Evolutionary conservation across 2,329 filamentous ascomycete genomes (phyloP).

Genomic region (Camillea tinctor): DNA sequence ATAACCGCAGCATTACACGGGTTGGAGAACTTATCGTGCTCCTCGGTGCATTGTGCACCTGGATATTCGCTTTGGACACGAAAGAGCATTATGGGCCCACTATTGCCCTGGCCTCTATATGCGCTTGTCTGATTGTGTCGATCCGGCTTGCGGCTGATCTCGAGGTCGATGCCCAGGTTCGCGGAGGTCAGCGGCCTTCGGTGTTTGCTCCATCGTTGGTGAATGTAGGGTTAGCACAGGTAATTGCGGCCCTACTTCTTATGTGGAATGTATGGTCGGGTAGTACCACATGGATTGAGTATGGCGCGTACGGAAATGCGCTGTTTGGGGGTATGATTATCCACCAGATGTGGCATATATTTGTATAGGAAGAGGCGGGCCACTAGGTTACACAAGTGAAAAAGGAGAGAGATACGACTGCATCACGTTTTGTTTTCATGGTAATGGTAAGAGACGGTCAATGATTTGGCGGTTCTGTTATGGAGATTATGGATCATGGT

Average conservation of each 20-base stretch:
- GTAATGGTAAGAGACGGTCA: neutral
- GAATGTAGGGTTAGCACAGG: conserved; percentile 28
- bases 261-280: conserved; percentile 31
- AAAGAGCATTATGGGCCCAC: conserved; percentile 28
- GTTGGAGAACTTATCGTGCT: conserved; percentile 27
- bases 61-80: conserved; percentile 27
- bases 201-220: conserved; percentile 25
- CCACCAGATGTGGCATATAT: conserved; percentile 33
- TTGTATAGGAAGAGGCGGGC: conserved; percentile 14
- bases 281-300: conserved; percentile 13
- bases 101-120: conserved; percentile 27
- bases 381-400: neutral
- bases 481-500: conserved; percentile 1
- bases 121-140: conserved; percentile 30
- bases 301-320: conserved; percentile 26
- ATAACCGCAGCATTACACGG: conserved; percentile 23
- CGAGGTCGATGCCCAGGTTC: conserved; percentile 26
- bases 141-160: conserved; percentile 32
- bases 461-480: conserved; percentile 1
- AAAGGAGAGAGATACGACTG: neutral
- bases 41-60: conserved; percentile 24
- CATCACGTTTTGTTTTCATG: neutral
- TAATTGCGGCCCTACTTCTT: conserved; percentile 24
- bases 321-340: conserved; percentile 28
- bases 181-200: conserved; percentile 20